A percentile compares a stretch with the other conserved stretches of the same genome.
phyloP scores from a whole-genome alignment of 139 green algal genomes.

The Edaphochlamys debaryana region DNA sequence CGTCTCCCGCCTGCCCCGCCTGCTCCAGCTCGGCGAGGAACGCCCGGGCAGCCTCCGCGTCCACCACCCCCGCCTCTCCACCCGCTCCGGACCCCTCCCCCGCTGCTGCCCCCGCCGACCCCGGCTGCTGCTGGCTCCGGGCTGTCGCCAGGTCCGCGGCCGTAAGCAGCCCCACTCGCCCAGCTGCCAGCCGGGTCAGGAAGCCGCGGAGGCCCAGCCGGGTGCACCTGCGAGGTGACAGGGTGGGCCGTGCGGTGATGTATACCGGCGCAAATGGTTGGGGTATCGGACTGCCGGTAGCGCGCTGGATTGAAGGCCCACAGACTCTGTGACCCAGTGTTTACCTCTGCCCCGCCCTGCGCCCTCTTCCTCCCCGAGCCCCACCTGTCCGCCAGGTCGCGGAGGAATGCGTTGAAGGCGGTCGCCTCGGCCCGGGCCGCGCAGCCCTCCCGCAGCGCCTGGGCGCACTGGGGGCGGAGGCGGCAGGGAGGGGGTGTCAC shows the following conservation, averaged over 20 bases:
- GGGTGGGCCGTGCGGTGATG: background rate
- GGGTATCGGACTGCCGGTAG: background rate
- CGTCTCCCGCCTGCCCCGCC: background rate
- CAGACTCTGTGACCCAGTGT: no score
- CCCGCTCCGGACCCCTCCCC: background rate
- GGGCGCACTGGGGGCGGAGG: background rate
- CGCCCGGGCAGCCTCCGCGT: background rate
- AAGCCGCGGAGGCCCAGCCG: background rate
- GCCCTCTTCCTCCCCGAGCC: no score
- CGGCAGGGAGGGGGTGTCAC: background rate
- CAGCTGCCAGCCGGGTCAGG: background rate
- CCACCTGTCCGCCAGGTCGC: background rate
- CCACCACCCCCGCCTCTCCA: conserved; percentile 10
- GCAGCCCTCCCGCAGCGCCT: background rate
- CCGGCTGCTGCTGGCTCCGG: background rate
- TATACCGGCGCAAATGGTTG: background rate
- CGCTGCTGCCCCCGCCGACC: background rate
- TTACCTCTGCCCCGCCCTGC: no score
- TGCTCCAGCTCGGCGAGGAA: background rate
- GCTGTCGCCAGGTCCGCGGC: background rate
- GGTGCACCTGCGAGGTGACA: no score
- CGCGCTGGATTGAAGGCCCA: no score
- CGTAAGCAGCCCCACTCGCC: background rate
- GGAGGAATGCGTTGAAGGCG: conserved; percentile 32
- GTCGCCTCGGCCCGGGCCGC: background rate